Percentiles rank a stretch among this genome's conserved stretches.
phyloP scores from a whole-genome alignment of 192 early-diverging fungal species.

The Endogone sp. region DNA sequence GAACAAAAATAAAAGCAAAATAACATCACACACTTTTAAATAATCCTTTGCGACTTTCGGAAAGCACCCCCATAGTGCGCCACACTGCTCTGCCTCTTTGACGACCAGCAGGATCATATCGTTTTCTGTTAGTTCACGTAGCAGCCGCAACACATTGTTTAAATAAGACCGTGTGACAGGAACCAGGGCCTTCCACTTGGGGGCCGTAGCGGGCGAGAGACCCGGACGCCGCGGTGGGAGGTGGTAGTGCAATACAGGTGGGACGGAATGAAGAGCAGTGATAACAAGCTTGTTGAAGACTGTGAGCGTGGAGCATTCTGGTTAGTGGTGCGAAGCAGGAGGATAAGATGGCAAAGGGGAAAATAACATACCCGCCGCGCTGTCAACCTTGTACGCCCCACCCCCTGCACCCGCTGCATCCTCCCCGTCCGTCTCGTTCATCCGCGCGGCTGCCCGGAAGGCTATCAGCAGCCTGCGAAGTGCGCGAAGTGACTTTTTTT shows the following conservation, averaged over 20 bases:
- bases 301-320: too few relatives aligned
- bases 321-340: too few relatives aligned
- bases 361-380: constrained; percentile 26
- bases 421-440: constrained; percentile 64
- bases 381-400: constrained; percentile 70
- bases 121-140: constrained; percentile 79
- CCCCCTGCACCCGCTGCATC: constrained; percentile 17
- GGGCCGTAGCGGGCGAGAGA: constrained; percentile 26
- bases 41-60: constrained; percentile 77
- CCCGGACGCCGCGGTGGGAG: constrained; percentile 32
- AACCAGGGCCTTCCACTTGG: constrained; percentile 72
- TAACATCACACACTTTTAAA: constrained; percentile 54
- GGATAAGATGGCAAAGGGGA: too few relatives aligned
- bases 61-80: constrained; percentile 80
- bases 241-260: constrained; percentile 66
- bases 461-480: constrained; percentile 77
- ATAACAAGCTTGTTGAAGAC: constrained; percentile 84
- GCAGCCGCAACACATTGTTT: constrained; percentile 64
- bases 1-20: too few relatives aligned
- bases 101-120: constrained; percentile 83
- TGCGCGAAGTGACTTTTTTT: constrained; percentile 62
- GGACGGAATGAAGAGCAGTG: constrained; percentile 65
- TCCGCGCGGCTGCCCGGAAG: constrained; percentile 75
- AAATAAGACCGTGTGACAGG: constrained; percentile 83
- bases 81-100: constrained; percentile 72